These are phyloP conservation scores for Trichophyton benhamiae DNA, from an alignment of 2,329 filamentous ascomycete genomes.

Conservation along the genomic window DNA sequence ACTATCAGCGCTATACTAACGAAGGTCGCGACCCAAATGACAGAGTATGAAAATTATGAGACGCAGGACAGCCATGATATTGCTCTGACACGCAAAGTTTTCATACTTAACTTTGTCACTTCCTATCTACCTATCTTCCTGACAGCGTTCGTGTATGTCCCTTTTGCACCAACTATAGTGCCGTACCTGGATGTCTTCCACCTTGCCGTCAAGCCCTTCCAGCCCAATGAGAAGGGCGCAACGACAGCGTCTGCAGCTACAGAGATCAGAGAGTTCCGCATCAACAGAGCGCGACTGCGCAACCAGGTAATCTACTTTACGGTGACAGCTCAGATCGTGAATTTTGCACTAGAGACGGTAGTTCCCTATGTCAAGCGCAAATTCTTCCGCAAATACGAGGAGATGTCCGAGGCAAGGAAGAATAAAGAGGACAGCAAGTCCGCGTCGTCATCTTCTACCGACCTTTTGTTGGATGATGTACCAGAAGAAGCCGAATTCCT, in stretches of 20 bases:
- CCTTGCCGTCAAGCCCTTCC: constrained; percentile 60
- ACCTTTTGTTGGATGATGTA: constrained; percentile 48
- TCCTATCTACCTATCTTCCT: constrained; percentile 87
- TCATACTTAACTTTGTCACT: constrained; percentile 92
- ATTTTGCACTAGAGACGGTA: constrained; percentile 70
- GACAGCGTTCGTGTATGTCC: constrained; percentile 87
- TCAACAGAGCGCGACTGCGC: constrained; percentile 77
- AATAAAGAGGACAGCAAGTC: constrained; percentile 17
- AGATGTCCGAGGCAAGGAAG: constrained; percentile 47
- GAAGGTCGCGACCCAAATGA: constrained; percentile 61
- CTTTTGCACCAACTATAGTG: constrained; percentile 71
- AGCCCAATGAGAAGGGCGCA: constrained; percentile 60
- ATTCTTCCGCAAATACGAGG: constrained; percentile 64
- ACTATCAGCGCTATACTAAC: constrained; percentile 66
- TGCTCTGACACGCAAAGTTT: constrained; percentile 81
- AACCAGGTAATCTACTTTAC: constrained; percentile 63
- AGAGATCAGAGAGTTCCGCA: constrained; percentile 50
- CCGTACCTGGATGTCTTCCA: constrained; percentile 78
- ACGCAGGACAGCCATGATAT: constrained; percentile 73
- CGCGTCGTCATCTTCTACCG: constrained; percentile 13
- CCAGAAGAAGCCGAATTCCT: constrained; percentile 73
- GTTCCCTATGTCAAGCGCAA: constrained; percentile 75
- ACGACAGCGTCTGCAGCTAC: constrained; percentile 23
- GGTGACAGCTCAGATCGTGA: constrained; percentile 74
- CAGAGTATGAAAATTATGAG: constrained; percentile 81